phyloP scores from a whole-genome alignment of 2,329 filamentous ascomycete species.

The Zalaria sp. region DNA sequence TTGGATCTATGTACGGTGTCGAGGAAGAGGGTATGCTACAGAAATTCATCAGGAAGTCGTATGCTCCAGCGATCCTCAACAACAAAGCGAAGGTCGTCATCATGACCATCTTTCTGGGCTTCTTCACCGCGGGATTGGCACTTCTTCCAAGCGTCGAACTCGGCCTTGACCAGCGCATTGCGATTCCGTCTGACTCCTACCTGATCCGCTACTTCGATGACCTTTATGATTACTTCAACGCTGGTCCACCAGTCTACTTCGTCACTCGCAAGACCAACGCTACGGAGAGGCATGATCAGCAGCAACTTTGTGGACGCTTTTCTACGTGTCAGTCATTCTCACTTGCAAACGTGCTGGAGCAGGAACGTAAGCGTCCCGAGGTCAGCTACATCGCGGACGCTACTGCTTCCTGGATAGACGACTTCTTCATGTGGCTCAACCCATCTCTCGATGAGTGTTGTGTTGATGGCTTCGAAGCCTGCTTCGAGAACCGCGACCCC shows the following conservation, averaged over 20 bases:
- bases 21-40: constrained; percentile 77
- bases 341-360: constrained; percentile 78
- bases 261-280: constrained; percentile 71
- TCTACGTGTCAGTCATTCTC: constrained; percentile 76
- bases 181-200: constrained; percentile 86
- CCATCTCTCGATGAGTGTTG: constrained; percentile 65
- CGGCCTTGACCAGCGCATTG: constrained; percentile 86
- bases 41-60: constrained; percentile 76
- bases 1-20: constrained; percentile 51
- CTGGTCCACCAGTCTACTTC: constrained; percentile 91
- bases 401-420: constrained; percentile 90
- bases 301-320: constrained; percentile 80
- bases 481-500: constrained; percentile 64
- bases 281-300: constrained; percentile 62
- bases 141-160: constrained; percentile 74
- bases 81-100: constrained; percentile 68
- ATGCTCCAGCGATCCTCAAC: constrained; percentile 68
- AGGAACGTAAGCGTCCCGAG: constrained; percentile 79
- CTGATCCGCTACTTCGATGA: constrained; percentile 95
- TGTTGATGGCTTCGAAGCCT: constrained; percentile 48
- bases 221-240: constrained; percentile 80
- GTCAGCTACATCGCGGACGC: constrained; percentile 80
- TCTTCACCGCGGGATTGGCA: constrained; percentile 75
- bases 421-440: constrained; percentile 95
- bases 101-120: constrained; percentile 67